Conservation (phyloP, 805 yeast genomes). For the Wickerhamia fluorescens region DNA sequence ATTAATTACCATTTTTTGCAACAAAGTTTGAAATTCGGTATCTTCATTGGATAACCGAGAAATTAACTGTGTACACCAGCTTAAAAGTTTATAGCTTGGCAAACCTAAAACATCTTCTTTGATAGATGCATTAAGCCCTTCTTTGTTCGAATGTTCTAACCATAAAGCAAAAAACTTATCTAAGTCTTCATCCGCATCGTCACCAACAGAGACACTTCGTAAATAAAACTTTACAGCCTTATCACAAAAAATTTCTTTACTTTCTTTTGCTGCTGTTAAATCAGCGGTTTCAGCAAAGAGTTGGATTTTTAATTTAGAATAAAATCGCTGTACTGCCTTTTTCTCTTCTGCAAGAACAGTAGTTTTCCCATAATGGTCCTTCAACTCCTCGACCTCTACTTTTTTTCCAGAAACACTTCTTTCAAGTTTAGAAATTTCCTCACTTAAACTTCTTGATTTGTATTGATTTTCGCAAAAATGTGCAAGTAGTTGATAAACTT, state of each 20-base stretch:
- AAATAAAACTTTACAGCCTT: slow-evolving; percentile 57
- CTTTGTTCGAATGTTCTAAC: slow-evolving; percentile 54
- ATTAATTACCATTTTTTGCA: slow-evolving; percentile 41
- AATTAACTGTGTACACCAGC: slow-evolving; percentile 79
- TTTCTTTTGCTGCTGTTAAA: slow-evolving; percentile 29
- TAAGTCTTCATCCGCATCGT: slow-evolving; percentile 46
- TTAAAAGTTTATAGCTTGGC: slow-evolving; percentile 57
- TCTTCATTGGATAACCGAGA: slow-evolving; percentile 54
- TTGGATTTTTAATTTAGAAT: slow-evolving; percentile 42
- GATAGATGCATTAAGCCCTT: slow-evolving; percentile 38
- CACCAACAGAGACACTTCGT: slow-evolving; percentile 41
- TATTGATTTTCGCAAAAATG: slow-evolving; percentile 65
- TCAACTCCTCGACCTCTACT: slow-evolving; percentile 44
- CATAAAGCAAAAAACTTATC: slow-evolving; percentile 81
- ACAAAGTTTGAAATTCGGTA: slow-evolving; percentile 46
- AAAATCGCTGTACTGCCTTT: slow-evolving; percentile 46
- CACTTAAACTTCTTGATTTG: slow-evolving; percentile 36
- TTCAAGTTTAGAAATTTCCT: slow-evolving; percentile 36
- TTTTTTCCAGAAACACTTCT: slow-evolving; percentile 35
- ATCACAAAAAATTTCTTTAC: slow-evolving; percentile 37
- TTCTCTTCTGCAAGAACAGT: slow-evolving; percentile 40
- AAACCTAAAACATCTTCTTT: slow-evolving; percentile 29
- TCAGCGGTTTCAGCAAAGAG: slow-evolving; percentile 44
- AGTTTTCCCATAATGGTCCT: slow-evolving; percentile 33
- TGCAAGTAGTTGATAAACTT: slow-evolving; percentile 56